Evolutionary conservation across 768 basidiomycete genomes (phyloP), one percentile per base, ranked within the genome.

Genomic region (Rhodosporidiobolus sp.): DNA sequence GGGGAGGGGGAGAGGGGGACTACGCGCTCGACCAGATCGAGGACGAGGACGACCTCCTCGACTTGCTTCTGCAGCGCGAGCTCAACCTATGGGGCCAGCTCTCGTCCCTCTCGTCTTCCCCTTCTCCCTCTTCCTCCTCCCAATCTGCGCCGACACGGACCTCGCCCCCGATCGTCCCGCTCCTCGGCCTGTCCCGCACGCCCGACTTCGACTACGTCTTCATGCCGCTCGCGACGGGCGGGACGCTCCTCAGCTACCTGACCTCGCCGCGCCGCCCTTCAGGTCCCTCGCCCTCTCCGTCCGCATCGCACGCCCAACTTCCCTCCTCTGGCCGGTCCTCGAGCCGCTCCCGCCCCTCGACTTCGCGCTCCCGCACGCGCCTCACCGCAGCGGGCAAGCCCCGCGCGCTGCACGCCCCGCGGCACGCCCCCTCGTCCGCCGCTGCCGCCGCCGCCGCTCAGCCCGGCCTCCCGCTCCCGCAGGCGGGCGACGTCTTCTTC

Each of bases 211-310:
- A 89, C 77, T 93, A 87, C 78, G 90, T 92, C 81, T 86, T 94
- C 82, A 94, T 88, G 43, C 85, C 91, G 6, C 86, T 86, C 75
- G 94, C 92, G 77, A 90, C 90, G 20, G 89, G 89, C 26, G 92
- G 92, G 14, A 90, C 90, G 6, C 85, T 96, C 55, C 89, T 89
- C 78, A 89, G 92, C 78, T 90, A 92, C 69, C 84, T 95, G 57
- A 77, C 72, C 56, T 50, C 63, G 2, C 70, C 66, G 87, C 79
- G 84, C 59, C 89, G 88, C 7, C 80, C 81, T 1, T 89, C 88
- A 1, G 35, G 38, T 49, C 46, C 30, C 26, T 58, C 64, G 3
- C 49, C 61, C 17, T 63, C 74, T 58, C 5, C 45, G 22, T 60
- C 45, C 32, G 43, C 19, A 49, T 63, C 67, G 5, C 45, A n/a